Evolutionary conservation across 108 stramenopile genomes (phyloP), one percentile per base, ranked within the genome.

Genomic region (Cyclotella kingstonii): DNA sequence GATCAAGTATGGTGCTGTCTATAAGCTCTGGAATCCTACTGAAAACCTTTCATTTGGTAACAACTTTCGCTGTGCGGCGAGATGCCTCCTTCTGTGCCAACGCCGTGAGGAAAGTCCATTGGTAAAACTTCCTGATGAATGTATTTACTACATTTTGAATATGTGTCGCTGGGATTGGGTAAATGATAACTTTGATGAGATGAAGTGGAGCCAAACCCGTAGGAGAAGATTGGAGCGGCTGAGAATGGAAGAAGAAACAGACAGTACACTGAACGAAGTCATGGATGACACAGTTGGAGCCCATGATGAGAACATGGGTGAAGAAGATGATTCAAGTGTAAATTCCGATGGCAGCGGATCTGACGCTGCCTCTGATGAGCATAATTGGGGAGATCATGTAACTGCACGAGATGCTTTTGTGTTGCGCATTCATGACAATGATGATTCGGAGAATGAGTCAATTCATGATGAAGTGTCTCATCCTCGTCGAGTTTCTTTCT

Each of bases 161-260:
- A 90, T 94, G 89, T 85, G 84, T 59, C 74, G 79, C 5, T 94
- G 86, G 89, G 89, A 90, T 53, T 94, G 92, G 92, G 78, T 86
- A 47, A 66, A 80, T 36, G 92, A 93, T 60, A 70, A 60, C 5
- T 35, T 53, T 12, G 40, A 49, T 4, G 69, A 62, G 6, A 81
- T 93, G 79, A 62, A 68, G 42, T 68, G 66, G 33, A 52, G 45
- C 9, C 71, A 74, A 63, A 72, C 63, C 67, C 40, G 60, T 12
- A 17, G n/a, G 12, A 60, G 59, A 46, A 63, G 67, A 35, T 48
- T 35, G 62, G 70, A 70, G 29, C 76, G 71, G 9, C 45, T 64
- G 51, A 59, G 55, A 19, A 49, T 61, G 10, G 65, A 64, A 15
- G 49, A 53, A 44, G 71, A 72, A 42, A 66, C 53, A 2, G 54